Evolutionary conservation across 208 protist genomes (phyloP), one percentile per base, ranked within the genome.

Genomic region (Acanthamoeba lenticulata): DNA sequence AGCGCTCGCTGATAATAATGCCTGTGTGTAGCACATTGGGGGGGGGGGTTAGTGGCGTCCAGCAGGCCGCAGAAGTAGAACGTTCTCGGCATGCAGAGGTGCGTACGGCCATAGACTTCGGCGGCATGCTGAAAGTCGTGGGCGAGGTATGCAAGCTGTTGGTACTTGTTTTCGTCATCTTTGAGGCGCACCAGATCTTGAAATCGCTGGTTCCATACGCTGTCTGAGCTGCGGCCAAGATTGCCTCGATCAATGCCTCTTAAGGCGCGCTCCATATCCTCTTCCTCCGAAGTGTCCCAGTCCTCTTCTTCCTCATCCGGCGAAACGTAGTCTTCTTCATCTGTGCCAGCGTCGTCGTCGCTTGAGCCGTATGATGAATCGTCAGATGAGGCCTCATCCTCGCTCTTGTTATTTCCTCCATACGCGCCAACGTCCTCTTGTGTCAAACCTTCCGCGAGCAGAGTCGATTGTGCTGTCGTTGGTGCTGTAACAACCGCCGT

Each of bases 1-100:
- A 88, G 24, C 92, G 45, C 49, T 96, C 94, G 13, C 94, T 94
- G 11, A 96, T 96, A 49, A 96, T 94, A 38, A 96, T 92, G n/a
- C 77, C 77, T 57, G 47, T 74, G 27, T 9, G 32, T 40, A 5
- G 0, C 19, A 32, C 17, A 1, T 9, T 86, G 2, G 0, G 21
- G 57, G n/a, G 0, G 42, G 11, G 38, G 0, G 42, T 52, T 11
- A 1, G n/a, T 1, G 9, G 21, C 29, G 77, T 86, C 1, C 29
- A 44, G 4, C 19, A 29, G 15, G 13, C 17, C 24, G 29, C 11
- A 72, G 62, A 29, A 19, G 62, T 36, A 32, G 38, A 38, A 29
- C 72, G 7, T 44, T 9, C 5, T 52, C 38, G 42, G 7, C 38
- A 83, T 29, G 24, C 15, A 77, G 47, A 52, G 47, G 15, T 52